These are phyloP conservation scores for Trebouxia sp. DNA, from an alignment of 139 green algal species.

Conservation along the genomic window DNA sequence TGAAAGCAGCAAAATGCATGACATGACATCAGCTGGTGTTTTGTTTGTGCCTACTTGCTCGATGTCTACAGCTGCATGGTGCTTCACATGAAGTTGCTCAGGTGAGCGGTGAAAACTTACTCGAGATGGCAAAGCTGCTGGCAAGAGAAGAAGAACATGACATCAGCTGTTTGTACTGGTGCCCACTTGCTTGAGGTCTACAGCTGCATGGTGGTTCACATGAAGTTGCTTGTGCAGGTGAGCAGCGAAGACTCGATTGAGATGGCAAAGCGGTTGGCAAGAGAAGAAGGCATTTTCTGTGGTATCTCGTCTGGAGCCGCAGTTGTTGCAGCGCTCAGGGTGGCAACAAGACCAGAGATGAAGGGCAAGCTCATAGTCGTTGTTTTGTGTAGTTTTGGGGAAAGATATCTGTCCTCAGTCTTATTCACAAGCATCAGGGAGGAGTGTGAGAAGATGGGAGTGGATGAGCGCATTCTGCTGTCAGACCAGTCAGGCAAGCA, in stretches of 20 bases:
- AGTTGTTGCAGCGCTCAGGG: conserved; percentile 64
- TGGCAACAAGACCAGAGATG: conserved; percentile 89
- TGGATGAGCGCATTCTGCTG: conserved; percentile 74
- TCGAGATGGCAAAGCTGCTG: too few species aligned
- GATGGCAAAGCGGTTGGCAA: conserved; percentile 84
- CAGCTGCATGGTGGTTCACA: too few species aligned
- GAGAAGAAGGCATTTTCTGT: conserved; percentile 83
- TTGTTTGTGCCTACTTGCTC: too few species aligned
- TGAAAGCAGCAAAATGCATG: too few species aligned
- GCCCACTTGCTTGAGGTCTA: too few species aligned
- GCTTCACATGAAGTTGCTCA: too few species aligned
- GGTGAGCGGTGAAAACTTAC: too few species aligned
- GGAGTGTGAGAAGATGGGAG: conserved; percentile 65
- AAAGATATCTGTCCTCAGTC: conserved; percentile 71
- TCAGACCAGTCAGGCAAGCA: conserved; percentile 64
- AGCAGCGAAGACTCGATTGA: conserved; percentile 82
- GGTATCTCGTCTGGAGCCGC: conserved; percentile 77
- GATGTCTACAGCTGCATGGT: too few species aligned
- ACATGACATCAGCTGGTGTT: too few species aligned
- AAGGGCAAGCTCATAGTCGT: conserved; percentile 79
- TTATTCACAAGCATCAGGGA: conserved; percentile 60
- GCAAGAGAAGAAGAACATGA: too few species aligned
- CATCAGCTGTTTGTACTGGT: too few species aligned
- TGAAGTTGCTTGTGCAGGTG: conserved; percentile 54
- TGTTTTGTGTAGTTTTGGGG: conserved; percentile 89